Evolutionary conservation across 2,329 filamentous ascomycete genomes (phyloP), one percentile per base, ranked within the genome.

Genomic region (Fusarium denticulatum): DNA sequence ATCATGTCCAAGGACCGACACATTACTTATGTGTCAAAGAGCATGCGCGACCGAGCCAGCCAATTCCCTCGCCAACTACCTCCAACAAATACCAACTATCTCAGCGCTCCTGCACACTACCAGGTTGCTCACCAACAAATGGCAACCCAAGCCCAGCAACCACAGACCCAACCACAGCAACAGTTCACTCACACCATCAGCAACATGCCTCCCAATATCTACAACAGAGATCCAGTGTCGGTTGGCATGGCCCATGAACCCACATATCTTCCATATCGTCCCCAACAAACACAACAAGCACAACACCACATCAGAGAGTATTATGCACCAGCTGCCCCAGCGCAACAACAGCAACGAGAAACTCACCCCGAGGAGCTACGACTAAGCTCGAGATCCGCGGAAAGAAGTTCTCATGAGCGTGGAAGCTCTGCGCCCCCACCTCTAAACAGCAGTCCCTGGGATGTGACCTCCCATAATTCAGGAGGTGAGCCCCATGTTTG

Each of bases 361-460:
- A 39, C 45, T 7, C 58, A 62, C 16, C 39, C 34, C 7, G 60
- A 66, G 15, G 68, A 64, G 14, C 20, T 63, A 28, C 65, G 65
- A 45, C 53, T 67, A 39, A 74, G 67, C 28, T 78, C 76, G 9
- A 73, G 78, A 13, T 69, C 74, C 14, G 65, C 70, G 45, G 75
- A 68, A 40, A 67, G 78, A 11, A 65, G 71, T 42, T 81, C 82
- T 14, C 82, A 85, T 53, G 85, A 85, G 60, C 82, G 87, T 36
- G 86, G 86, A 30, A 82, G 81, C 32, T 88, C 87, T 7, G 87
- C 86, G 12, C 86, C 86, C 20, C 86, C 87, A 6, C 85, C 84
- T 0, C 78, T 85, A 50, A 85, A 84, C 52, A 83, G 85, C 28
- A 86, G 83, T 63, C 85, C 84, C 2, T 88, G 86, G 86, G 83